Evolutionary conservation across 768 basidiomycete species (phyloP).

Genomic region (Tulasnella sp.): DNA sequence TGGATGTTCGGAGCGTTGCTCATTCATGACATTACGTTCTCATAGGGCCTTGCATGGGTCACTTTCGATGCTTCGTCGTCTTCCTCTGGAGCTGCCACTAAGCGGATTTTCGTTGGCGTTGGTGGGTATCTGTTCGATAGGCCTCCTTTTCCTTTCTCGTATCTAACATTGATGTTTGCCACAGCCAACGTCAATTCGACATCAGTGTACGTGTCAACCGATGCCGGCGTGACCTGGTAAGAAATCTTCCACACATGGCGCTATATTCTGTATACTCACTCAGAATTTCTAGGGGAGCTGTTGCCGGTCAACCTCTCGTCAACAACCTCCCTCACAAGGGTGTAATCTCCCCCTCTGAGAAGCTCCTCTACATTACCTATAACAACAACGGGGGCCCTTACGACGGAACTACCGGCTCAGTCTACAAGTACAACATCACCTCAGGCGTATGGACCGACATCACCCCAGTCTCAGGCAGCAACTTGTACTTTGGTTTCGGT

Average conservation of each 20-base stretch:
- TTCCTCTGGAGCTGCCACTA: constrained; percentile 41
- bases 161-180: background rate
- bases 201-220: constrained; percentile 47
- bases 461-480: constrained; percentile 48
- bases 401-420: constrained; percentile 43
- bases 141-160: too few relatives aligned
- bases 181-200: constrained; percentile 40
- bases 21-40: constrained; percentile 28
- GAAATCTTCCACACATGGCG: background rate
- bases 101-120: constrained; percentile 59
- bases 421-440: constrained; percentile 36
- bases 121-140: background rate
- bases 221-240: constrained; percentile 50
- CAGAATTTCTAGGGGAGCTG: constrained; percentile 32
- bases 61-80: constrained; percentile 41
- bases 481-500: constrained; percentile 53
- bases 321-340: constrained; percentile 57
- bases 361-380: constrained; percentile 48
- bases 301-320: constrained; percentile 44
- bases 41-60: constrained; percentile 45
- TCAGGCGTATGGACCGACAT: constrained; percentile 50
- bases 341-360: constrained; percentile 47
- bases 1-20: background rate
- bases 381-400: constrained; percentile 51
- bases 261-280: background rate